Base-by-base conservation (phyloP, 495 filamentous ascomycete species). In the Cercophora samala region DNA sequence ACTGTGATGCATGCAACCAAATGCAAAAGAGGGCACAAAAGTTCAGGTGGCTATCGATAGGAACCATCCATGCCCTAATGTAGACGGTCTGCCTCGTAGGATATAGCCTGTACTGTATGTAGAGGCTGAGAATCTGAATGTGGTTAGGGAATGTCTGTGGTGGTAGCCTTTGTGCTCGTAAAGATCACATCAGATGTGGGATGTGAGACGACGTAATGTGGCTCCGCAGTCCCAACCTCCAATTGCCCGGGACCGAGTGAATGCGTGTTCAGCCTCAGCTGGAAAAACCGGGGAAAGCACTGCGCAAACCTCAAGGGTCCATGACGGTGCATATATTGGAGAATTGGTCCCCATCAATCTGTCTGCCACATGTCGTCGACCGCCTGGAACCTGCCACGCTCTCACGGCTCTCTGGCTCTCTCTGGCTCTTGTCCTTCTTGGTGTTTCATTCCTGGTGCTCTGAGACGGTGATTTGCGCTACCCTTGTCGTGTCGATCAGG, bases 401-500 rank as follows among this genome's bases (percentile, higher is more conserved):
- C n/a, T n/a, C n/a, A n/a, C n/a, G n/a, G n/a, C n/a, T n/a, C n/a
- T n/a, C n/a, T n/a, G n/a, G n/a, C n/a, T n/a, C n/a, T n/a, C 15
- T 46, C 15, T 46, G 37, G 15, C 37, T 46, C 37, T 46, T 46
- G 37, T 46, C 37, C 13, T 25, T 8, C 26, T 29, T 29, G 26
- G 58, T 62, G 62, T 65, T 64, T 62, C 66, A 24, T 55, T 62
- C 29, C 42, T 59, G 18, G 54, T 23, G 1, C 29, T 29, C 62
- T 17, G 46, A 42, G n/a, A 56, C 53, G 22, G 53, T 23, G 53
- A 56, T 56, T 56, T 56, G 53, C 53, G 53, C 22, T 19, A 19
- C 19, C 37, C 53, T 25, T 25, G 61, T 62, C 56, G 19, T 32
- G 66, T 19, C 63, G 66, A 65, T 65, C 63, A 54, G 37, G 37